Percentiles rank a stretch among this genome's conserved stretches.
phyloP scores from a whole-genome alignment of 2,329 filamentous ascomycete species.

The Sphaerulina musiva region DNA sequence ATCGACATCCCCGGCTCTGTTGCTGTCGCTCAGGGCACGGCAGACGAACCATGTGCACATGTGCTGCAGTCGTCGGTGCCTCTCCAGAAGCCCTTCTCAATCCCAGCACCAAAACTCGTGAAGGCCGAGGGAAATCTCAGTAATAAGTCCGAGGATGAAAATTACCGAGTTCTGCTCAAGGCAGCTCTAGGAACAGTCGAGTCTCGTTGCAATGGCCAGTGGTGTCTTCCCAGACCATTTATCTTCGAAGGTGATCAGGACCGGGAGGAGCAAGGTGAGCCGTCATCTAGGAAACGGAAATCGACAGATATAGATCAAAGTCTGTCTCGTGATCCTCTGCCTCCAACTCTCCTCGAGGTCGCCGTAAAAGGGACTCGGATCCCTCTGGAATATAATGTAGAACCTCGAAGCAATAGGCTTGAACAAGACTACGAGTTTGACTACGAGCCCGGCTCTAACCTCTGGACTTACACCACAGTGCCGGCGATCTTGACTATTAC shows the following conservation, averaged over 20 bases:
- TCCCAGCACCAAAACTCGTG: slow-evolving; percentile 51
- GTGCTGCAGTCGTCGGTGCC: slow-evolving; percentile 44
- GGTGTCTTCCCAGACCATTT: not conserved
- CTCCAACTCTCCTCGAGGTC: not conserved
- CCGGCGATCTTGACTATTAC: not conserved
- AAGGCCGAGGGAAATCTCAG: slow-evolving; percentile 31
- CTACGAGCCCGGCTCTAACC: slow-evolving; percentile 1
- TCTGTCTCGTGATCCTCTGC: not conserved
- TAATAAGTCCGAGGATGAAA: not conserved
- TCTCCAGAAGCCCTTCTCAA: slow-evolving; percentile 44
- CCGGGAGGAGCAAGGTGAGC: too few relatives aligned
- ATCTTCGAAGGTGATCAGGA: too few relatives aligned
- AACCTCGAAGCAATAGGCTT: not conserved
- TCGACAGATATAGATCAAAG: too few relatives aligned
- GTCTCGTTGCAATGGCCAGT: not conserved
- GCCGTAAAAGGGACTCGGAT: not conserved
- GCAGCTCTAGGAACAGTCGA: not conserved
- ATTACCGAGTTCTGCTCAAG: not conserved
- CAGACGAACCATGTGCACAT: slow-evolving; percentile 37
- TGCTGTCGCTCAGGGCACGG: slow-evolving; percentile 55
- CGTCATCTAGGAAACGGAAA: too few relatives aligned
- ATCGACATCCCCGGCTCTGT: slow-evolving; percentile 66
- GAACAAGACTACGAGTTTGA: not conserved
- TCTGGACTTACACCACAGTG: not conserved
- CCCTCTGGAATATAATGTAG: not conserved